phyloP scores from a whole-genome alignment of 345 rosid species.

The Melastoma malabathricum region DNA sequence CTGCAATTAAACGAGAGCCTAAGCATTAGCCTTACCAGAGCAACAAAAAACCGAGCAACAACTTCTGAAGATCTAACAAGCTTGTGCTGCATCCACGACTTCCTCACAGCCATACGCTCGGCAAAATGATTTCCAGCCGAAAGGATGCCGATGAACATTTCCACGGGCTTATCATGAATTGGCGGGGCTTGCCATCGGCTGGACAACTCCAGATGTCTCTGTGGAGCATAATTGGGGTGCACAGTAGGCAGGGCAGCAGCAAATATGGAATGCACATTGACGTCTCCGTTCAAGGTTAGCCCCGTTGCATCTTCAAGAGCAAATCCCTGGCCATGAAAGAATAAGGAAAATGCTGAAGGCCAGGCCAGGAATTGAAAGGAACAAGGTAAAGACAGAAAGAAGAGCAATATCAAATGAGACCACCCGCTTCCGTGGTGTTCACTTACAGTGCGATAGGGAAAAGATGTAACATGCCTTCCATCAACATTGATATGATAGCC shows the following conservation, averaged over 20 bases:
- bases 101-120: constrained; percentile 95
- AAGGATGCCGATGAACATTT: constrained; percentile 76
- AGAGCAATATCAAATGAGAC: not conserved
- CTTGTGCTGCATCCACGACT: constrained; percentile 86
- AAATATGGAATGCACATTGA: constrained; percentile 67
- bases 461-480: constrained; percentile 85
- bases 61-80: constrained; percentile 70
- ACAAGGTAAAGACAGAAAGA: constrained; percentile 6
- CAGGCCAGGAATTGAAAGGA: constrained; percentile 7
- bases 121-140: constrained; percentile 92
- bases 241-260: constrained; percentile 74
- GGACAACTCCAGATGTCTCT: constrained; percentile 69
- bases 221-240: constrained; percentile 83
- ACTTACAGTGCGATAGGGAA: constrained; percentile 90
- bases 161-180: constrained; percentile 42
- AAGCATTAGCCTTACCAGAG: constrained; percentile 36
- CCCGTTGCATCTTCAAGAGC: constrained; percentile 98
- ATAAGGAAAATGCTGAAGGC: not conserved
- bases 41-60: constrained; percentile 91
- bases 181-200: constrained; percentile 70
- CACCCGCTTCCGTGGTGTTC: not conserved
- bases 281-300: constrained; percentile 57
- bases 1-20: too few species aligned
- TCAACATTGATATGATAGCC: constrained; percentile 82
- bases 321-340: constrained; percentile 43